Conservation (phyloP, 805 yeast genomes). For the Priceomyces fermenticarens region DNA sequence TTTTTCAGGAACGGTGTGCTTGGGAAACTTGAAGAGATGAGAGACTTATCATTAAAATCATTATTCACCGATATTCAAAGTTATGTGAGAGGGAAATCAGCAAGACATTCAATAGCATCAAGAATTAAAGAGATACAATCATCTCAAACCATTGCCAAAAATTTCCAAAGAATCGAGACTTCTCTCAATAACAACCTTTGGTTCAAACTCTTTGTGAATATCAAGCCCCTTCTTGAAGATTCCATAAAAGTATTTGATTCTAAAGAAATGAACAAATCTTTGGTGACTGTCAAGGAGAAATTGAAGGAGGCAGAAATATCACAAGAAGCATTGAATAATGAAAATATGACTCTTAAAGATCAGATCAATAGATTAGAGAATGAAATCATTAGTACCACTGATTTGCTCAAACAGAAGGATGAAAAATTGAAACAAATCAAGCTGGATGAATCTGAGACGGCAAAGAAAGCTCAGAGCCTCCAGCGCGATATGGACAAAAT, state of each 20-base stretch:
- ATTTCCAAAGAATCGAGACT: constrained; percentile 51
- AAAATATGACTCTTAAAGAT: constrained; percentile 39
- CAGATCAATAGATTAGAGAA: constrained; percentile 30
- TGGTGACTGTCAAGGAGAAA: constrained; percentile 47
- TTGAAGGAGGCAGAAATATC: constrained; percentile 34
- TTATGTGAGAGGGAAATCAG: constrained; percentile 57
- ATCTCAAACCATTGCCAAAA: constrained; percentile 61
- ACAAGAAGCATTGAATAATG: constrained; percentile 27
- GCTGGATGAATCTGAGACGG: constrained; percentile 30
- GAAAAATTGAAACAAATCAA: constrained; percentile 30
- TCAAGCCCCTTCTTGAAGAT: constrained; percentile 74
- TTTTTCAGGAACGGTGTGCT: constrained; percentile 76
- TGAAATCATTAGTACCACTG: constrained; percentile 25
- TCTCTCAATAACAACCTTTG: constrained; percentile 59
- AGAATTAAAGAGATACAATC: constrained; percentile 65
- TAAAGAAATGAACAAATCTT: constrained; percentile 54
- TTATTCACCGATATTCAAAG: constrained; percentile 65
- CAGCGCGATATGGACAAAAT: constrained; percentile 26
- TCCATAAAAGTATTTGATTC: constrained; percentile 58
- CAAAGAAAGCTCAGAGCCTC: constrained; percentile 25
- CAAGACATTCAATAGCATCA: constrained; percentile 46
- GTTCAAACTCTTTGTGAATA: constrained; percentile 67
- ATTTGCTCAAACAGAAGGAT: constrained; percentile 45
- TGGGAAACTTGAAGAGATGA: constrained; percentile 72
- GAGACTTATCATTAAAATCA: constrained; percentile 60